Evolutionary conservation across 768 basidiomycete species (phyloP).

Genomic region (Holtermannia corniformis): DNA sequence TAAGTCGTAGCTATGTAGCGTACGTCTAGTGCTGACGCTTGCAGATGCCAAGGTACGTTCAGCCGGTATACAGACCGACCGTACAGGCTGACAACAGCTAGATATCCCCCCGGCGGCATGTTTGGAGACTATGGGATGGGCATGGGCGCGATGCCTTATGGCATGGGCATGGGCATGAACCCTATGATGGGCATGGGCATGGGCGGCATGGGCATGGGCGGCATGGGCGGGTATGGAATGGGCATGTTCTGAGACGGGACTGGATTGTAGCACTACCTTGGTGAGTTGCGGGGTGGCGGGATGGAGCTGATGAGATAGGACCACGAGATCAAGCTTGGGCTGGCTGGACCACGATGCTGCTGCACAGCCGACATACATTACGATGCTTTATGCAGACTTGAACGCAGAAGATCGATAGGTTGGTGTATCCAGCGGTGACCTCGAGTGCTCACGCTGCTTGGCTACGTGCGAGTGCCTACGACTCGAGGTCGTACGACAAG

Average conservation of each 20-base stretch:
- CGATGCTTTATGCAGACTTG: too few species aligned
- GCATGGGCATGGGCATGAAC: conserved; percentile 20
- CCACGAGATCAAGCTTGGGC: too few species aligned
- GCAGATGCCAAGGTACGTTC: conserved; percentile 36
- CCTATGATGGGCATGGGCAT: conserved; percentile 20
- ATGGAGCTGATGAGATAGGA: too few species aligned
- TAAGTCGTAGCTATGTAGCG: conserved; percentile 21
- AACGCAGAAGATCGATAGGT: too few species aligned
- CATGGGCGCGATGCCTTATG: not conserved
- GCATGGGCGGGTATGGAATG: conserved; percentile 18
- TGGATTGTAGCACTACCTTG: too few species aligned
- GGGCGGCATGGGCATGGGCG: conserved; percentile 11
- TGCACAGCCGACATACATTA: too few species aligned
- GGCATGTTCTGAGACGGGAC: conserved; percentile 9
- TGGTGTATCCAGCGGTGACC: too few species aligned
- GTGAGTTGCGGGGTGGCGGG: too few species aligned
- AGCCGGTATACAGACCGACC: not conserved
- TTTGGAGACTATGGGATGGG: conserved; percentile 7
- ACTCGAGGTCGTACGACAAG: too few species aligned
- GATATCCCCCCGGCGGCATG: not conserved
- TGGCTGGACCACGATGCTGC: too few species aligned
- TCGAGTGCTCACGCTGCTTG: too few species aligned
- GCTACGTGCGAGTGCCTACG: too few species aligned
- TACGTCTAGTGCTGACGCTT: conserved; percentile 14
- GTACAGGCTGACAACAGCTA: not conserved